These are phyloP conservation scores for Scheffersomyces coipomensis DNA, from an alignment of 805 yeast genomes.

Conservation along the genomic window DNA sequence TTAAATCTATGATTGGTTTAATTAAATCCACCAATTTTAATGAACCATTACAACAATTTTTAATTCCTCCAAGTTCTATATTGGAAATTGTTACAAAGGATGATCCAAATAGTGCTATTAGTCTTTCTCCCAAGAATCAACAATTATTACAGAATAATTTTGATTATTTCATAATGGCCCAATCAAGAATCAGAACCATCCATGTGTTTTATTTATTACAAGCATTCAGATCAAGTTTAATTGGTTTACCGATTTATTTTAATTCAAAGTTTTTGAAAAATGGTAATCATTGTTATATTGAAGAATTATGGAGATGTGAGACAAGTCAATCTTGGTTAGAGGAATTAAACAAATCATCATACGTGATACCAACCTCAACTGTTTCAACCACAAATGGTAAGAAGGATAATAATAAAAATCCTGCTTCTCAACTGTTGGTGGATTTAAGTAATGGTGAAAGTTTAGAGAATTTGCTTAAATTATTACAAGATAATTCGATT, in stretches of 20 bases:
- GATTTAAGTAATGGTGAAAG: constrained; percentile 57
- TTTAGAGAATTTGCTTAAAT: constrained; percentile 44
- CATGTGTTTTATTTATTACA: constrained; percentile 51
- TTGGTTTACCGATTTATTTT: constrained; percentile 42
- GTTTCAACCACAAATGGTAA: too few relatives aligned
- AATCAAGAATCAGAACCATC: constrained; percentile 54
- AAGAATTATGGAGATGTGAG: constrained; percentile 58
- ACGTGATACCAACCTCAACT: too few relatives aligned
- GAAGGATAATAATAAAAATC: not conserved
- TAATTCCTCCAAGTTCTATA: constrained; percentile 36
- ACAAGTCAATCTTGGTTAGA: constrained; percentile 51
- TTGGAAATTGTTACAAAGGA: not conserved
- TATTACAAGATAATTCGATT: constrained; percentile 15
- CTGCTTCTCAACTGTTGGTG: constrained; percentile 33
- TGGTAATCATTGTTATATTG: constrained; percentile 64
- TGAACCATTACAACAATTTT: constrained; percentile 46
- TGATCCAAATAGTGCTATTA: not conserved
- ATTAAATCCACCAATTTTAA: constrained; percentile 53
- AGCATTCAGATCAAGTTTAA: constrained; percentile 44
- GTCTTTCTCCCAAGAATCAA: constrained; percentile 15
- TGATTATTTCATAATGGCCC: constrained; percentile 54
- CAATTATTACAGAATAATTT: constrained; percentile 37
- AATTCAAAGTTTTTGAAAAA: constrained; percentile 48
- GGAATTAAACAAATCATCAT: constrained; percentile 15
- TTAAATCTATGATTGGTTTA: constrained; percentile 53